phyloP scores from a whole-genome alignment of 371 early-diverging fungal genomes.

The Coelomomyces lativittatus region DNA sequence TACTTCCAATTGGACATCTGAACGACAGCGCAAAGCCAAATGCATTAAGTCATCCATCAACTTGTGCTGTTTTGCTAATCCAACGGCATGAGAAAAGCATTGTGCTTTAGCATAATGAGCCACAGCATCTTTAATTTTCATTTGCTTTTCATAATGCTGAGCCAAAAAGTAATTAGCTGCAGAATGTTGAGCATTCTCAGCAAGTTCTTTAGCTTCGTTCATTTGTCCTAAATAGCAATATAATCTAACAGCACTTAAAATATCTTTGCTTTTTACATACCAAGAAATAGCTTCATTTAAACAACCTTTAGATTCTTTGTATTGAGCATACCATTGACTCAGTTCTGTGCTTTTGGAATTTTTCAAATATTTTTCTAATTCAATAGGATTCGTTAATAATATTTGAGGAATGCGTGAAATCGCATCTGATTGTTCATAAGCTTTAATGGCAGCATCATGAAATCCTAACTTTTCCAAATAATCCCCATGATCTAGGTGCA shows the following conservation, averaged over 20 bases:
- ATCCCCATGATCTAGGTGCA: not conserved
- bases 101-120: slow-evolving; percentile 13
- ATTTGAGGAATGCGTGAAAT: slow-evolving; percentile 9
- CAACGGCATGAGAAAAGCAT: slow-evolving; percentile 18
- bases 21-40: slow-evolving; percentile 15
- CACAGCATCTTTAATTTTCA: slow-evolving; percentile 18
- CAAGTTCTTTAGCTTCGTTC: slow-evolving; percentile 9
- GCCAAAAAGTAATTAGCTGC: slow-evolving; percentile 19
- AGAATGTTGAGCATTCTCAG: slow-evolving; percentile 8
- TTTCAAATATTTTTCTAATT: slow-evolving; percentile 11
- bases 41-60: slow-evolving; percentile 13
- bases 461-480: not conserved
- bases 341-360: slow-evolving; percentile 4
- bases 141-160: slow-evolving; percentile 14
- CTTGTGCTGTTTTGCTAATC: slow-evolving; percentile 19
- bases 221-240: slow-evolving; percentile 15
- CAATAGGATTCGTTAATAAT: slow-evolving; percentile 5
- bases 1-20: slow-evolving; percentile 14
- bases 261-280: slow-evolving; percentile 14
- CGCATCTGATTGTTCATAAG: not conserved
- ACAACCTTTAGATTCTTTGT: slow-evolving; percentile 13
- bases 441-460: not conserved
- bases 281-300: slow-evolving; percentile 9
- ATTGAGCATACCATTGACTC: slow-evolving; percentile 27
- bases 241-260: slow-evolving; percentile 14